Evolutionary conservation across 2,329 filamentous ascomycete genomes (phyloP), one percentile per base, ranked within the genome.

Genomic region (Monosporascus sp.): DNA sequence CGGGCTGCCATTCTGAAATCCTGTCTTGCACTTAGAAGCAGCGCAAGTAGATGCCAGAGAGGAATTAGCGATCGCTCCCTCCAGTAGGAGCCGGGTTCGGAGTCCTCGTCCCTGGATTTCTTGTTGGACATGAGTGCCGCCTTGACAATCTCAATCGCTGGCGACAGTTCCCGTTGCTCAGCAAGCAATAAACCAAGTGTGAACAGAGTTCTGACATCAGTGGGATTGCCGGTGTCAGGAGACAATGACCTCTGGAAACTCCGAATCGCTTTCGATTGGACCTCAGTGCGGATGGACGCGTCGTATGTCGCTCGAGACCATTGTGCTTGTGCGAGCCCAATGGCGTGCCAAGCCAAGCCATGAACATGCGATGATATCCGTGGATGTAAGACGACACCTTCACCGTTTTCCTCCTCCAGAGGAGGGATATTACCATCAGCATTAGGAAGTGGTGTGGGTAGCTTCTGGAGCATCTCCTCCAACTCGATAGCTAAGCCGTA

Each of bases 41-140:
- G 77, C 0, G 90, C 86, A 47, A 99, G 78, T 17, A 99, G 78
- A 74, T 99, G 94, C 92, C 94, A 97, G 24, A 97, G 72, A 2
- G 92, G 86, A 24, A 97, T 84, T 36, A 86, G 71, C 6, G 81
- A 78, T 47, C 83, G 76, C 65, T 90, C 85, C 52, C 83, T 78
- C 79, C 79, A 83, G 58, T 78, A 81, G 2, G 74, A 73, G 0
- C 78, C 77, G 48, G 75, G 71, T 41, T 71, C 68, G 4, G 75
- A 62, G 44, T 72, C 70, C 45, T 76, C 74, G 41, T 74, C 72
- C 18, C 70, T 72, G 27, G 73, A 63, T 5, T 74, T 72, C 55
- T 79, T 81, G 45, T 78, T 80, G 4, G 84, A 77, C 44, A 86
- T 77, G 44, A 97, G 74, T 0, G 89, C 89, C 39, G 81, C 80